A percentile compares a stretch with the other conserved stretches of the same genome.
These are phyloP conservation scores for Neurospora discreta DNA, from an alignment of 495 filamentous ascomycete species.

Conservation along the genomic window DNA sequence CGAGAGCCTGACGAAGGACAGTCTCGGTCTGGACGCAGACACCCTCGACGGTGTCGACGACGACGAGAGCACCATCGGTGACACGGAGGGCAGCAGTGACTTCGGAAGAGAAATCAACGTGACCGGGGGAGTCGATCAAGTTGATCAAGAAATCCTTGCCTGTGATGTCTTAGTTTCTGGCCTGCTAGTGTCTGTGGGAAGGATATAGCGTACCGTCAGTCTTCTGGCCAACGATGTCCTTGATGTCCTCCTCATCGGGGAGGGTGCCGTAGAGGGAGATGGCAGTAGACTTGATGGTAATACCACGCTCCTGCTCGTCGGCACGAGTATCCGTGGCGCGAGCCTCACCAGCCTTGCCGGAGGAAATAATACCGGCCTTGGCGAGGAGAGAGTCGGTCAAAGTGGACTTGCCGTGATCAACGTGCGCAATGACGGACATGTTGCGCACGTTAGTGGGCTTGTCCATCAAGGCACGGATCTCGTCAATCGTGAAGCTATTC, in stretches of 20 bases:
- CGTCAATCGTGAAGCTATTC: conserved; percentile 94
- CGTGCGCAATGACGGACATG: conserved; percentile 99
- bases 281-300: conserved; percentile 99
- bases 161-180: neutral
- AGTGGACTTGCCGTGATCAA: conserved; percentile 99
- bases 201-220: conserved; percentile 42
- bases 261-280: conserved; percentile 95
- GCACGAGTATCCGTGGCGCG: conserved; percentile 94
- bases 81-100: conserved; percentile 99
- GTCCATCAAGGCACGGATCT: conserved; percentile 95
- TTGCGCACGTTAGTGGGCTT: conserved; percentile 89
- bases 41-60: conserved; percentile 99
- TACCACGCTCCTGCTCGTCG: conserved; percentile 98
- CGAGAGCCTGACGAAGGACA: conserved; percentile 95
- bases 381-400: conserved; percentile 97
- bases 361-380: conserved; percentile 98
- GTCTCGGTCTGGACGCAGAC: conserved; percentile 99
- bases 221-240: conserved; percentile 82
- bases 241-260: conserved; percentile 72
- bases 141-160: conserved; percentile 98
- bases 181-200: neutral
- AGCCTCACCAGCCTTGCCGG: conserved; percentile 90
- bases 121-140: conserved; percentile 98
- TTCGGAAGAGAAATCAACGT: conserved; percentile 99
- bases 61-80: conserved; percentile 97